These are phyloP conservation scores for Sugiyamaella paludigena DNA, from an alignment of 1,139 yeast species.

Conservation along the genomic window DNA sequence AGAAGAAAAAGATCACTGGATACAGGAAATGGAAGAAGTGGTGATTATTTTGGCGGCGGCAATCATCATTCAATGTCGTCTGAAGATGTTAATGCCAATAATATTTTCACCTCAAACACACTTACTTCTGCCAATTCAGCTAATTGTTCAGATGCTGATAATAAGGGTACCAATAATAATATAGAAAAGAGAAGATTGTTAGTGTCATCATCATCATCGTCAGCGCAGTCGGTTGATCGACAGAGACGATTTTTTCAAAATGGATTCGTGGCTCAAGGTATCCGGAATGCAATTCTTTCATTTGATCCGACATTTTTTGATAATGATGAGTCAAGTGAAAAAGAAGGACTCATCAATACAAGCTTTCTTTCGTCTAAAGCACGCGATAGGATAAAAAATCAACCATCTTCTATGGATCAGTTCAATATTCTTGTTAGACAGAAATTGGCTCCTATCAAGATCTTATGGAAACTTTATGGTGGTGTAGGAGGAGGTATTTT, in stretches of 20 bases:
- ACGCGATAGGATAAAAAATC: background rate
- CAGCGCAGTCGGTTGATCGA: background rate
- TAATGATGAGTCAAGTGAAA: background rate
- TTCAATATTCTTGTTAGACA: slow-evolving; percentile 1
- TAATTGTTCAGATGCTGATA: too few species aligned
- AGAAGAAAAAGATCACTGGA: background rate
- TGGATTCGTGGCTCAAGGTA: slow-evolving; percentile 10
- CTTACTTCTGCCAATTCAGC: too few species aligned
- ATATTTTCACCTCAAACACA: background rate
- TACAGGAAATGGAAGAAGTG: too few species aligned
- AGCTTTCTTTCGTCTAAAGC: background rate
- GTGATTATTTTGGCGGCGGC: background rate
- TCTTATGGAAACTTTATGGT: slow-evolving; percentile 3
- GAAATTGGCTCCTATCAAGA: background rate
- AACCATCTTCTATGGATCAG: background rate
- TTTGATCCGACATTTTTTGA: slow-evolving; percentile 9
- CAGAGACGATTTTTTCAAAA: background rate
- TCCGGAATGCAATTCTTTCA: slow-evolving; percentile 6
- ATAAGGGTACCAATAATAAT: background rate
- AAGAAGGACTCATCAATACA: background rate
- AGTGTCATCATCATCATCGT: slow-evolving; percentile 2
- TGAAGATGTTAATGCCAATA: background rate
- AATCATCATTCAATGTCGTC: background rate
- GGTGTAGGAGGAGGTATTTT: slow-evolving; percentile 3
- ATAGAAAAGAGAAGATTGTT: slow-evolving; percentile 1